Evolutionary conservation across 495 filamentous ascomycete genomes (phyloP), one percentile per base, ranked within the genome.

Genomic region (Hapsidospora chrysogenum): DNA sequence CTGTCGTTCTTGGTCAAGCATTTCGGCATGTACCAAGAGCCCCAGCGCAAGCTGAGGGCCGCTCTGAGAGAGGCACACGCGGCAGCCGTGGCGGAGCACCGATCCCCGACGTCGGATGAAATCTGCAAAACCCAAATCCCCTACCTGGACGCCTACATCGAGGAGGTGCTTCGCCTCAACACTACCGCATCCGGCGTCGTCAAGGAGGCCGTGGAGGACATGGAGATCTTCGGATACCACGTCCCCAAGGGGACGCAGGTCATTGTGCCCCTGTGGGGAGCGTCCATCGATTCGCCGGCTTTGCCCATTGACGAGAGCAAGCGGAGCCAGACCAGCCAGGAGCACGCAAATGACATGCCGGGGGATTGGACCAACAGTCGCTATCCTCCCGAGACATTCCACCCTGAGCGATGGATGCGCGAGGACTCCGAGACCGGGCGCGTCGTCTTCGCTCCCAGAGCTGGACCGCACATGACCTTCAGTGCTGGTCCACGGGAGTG

Each of bases 141-240:
- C 0, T 61, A 58, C 39, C 40, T 63, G 5, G 49, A 60, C 23
- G 60, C 55, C 5, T 40, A 49, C 2, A 39, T 57, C 14, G 56
- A 60, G 31, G 60, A 63, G 26, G 46, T 41, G 3, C 35, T 56
- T 1, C 60, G 60, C 9, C 34, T 19, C 22, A 27, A 35, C 29
- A 29, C 29, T 1, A 44, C 42, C 1, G 32, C 43, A 6, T 17
- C 42, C 2, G 17, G 35, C 2, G 34, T 47, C 6, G 21, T 30
- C 3, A 54, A 58, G 6, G 33, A 44, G 13, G 44, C 54, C 1
- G 15, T 41, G 1, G 10, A 26, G 0, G 53, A 60, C 30, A 55
- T 51, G 0, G 27, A 40, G 6, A 35, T 53, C 20, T 45, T 57
- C 0, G 53, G 55, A 5, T 40, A 50, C 31, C 29, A 6, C 9